These are phyloP conservation scores for Elsinoe australis DNA, from an alignment of 2,329 filamentous ascomycete species.

Conservation along the genomic window DNA sequence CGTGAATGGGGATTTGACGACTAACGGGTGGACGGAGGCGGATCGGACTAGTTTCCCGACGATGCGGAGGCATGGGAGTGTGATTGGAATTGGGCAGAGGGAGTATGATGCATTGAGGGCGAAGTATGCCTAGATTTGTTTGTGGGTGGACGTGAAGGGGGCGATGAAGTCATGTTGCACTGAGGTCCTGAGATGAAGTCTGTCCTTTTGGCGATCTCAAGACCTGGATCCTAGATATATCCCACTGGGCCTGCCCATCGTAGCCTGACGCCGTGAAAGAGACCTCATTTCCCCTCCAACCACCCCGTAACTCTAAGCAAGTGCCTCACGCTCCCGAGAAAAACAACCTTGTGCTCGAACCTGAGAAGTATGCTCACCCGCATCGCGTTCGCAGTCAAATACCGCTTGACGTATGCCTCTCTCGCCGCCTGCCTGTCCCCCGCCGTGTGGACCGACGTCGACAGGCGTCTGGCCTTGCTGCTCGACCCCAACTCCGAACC, in stretches of 20 bases:
- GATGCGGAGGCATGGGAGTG: conserved; percentile 13
- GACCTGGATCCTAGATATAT: no score
- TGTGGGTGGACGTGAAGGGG: no score
- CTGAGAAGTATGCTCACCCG: conserved; percentile 27
- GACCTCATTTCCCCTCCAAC: neutral
- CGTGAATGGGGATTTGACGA: conserved; percentile 7
- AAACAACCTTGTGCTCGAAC: conserved; percentile 26
- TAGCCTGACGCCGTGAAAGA: no score
- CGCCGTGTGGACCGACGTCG: no score
- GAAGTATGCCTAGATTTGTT: no score
- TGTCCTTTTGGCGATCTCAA: no score
- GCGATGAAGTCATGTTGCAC: no score
- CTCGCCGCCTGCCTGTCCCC: no score
- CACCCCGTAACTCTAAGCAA: conserved; percentile 25
- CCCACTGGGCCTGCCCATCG: no score
- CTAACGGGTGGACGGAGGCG: conserved; percentile 3
- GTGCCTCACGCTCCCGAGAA: conserved; percentile 25
- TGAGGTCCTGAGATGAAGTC: no score
- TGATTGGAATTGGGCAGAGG: conserved; percentile 15
- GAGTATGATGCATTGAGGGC: conserved; percentile 15
- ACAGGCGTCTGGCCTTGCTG: no score
- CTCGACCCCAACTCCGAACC: no score
- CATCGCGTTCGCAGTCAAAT: conserved; percentile 27
- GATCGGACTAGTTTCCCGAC: conserved; percentile 9
- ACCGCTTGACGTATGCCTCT: conserved; percentile 17